These are phyloP conservation scores for Piloderma croceum DNA, from an alignment of 768 basidiomycete species.

Conservation along the genomic window DNA sequence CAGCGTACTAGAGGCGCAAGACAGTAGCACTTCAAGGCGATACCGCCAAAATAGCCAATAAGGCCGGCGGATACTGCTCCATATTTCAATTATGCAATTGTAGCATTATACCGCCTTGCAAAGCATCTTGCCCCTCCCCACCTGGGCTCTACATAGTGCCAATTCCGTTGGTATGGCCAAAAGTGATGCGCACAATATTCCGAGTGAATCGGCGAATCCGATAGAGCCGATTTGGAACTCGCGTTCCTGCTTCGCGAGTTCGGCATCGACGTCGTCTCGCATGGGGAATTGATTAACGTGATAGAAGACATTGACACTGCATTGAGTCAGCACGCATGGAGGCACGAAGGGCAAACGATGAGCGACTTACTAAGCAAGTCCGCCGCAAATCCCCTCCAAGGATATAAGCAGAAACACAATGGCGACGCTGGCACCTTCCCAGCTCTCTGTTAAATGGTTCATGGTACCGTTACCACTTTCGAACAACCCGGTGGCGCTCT, in stretches of 20 bases:
- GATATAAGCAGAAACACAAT: slow-evolving; percentile 75
- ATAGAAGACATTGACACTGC: slow-evolving; percentile 83
- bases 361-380: slow-evolving; percentile 75
- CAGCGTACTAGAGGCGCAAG: too few relatives aligned
- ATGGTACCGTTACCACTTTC: slow-evolving; percentile 33
- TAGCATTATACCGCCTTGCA: slow-evolving; percentile 65
- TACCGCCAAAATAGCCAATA: too few relatives aligned
- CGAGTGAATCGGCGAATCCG: slow-evolving; percentile 78
- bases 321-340: slow-evolving; percentile 1
- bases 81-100: too few relatives aligned
- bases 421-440: slow-evolving; percentile 43
- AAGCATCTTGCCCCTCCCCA: slow-evolving; percentile 59
- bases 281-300: slow-evolving; percentile 70
- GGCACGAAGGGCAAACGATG: slow-evolving; percentile 15
- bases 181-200: slow-evolving; percentile 60
- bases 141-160: slow-evolving; percentile 68
- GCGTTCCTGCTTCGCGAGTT: slow-evolving; percentile 65
- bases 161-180: slow-evolving; percentile 73
- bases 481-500: slow-evolving; percentile 68
- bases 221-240: slow-evolving; percentile 91
- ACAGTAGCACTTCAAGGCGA: too few relatives aligned
- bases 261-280: slow-evolving; percentile 43
- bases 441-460: slow-evolving; percentile 5
- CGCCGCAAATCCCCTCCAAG: slow-evolving; percentile 89
- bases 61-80: too few relatives aligned